phyloP scores from a whole-genome alignment of 1,284 basidiomycete species.

The Cystobasidium slooffiae region DNA sequence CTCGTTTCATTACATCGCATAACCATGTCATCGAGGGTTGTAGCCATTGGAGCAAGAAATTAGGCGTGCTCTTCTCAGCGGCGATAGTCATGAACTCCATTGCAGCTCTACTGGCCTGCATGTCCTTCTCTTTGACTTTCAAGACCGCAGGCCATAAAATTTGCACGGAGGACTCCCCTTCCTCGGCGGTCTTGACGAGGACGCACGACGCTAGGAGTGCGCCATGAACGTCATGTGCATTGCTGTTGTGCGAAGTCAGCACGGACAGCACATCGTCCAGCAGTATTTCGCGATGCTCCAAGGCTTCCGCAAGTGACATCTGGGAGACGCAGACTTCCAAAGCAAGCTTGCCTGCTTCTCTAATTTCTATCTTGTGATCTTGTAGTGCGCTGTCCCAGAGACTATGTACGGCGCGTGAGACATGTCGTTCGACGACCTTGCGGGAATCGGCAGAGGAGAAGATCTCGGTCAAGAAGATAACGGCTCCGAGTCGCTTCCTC shows the following conservation, averaged over 20 bases:
- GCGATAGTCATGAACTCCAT: conserved; percentile 36
- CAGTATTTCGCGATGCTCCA: conserved; percentile 15
- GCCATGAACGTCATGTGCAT: conserved; percentile 10
- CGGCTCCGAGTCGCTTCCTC: conserved; percentile 29
- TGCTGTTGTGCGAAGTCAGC: neutral
- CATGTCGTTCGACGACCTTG: conserved; percentile 6
- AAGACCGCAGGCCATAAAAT: conserved; percentile 18
- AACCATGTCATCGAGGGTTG: conserved; percentile 36
- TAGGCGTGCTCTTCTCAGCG: conserved; percentile 5
- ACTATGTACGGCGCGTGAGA: conserved; percentile 23
- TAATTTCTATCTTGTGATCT: conserved; percentile 26
- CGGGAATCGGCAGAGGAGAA: neutral
- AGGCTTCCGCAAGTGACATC: neutral
- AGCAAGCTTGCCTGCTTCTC: conserved; percentile 26
- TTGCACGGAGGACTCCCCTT: conserved; percentile 3
- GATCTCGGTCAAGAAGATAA: conserved; percentile 32
- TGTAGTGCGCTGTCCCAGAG: conserved; percentile 34
- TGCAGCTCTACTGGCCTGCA: conserved; percentile 12
- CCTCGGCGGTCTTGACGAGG: neutral
- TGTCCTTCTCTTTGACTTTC: conserved; percentile 25
- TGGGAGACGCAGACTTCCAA: conserved; percentile 27
- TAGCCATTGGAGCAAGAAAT: conserved; percentile 16
- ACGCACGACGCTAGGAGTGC: conserved; percentile 18
- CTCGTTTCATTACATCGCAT: conserved; percentile 33
- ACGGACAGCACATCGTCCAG: conserved; percentile 10